Base-by-base conservation (phyloP, 2,329 filamentous ascomycete species). In the Nemania sp. region DNA sequence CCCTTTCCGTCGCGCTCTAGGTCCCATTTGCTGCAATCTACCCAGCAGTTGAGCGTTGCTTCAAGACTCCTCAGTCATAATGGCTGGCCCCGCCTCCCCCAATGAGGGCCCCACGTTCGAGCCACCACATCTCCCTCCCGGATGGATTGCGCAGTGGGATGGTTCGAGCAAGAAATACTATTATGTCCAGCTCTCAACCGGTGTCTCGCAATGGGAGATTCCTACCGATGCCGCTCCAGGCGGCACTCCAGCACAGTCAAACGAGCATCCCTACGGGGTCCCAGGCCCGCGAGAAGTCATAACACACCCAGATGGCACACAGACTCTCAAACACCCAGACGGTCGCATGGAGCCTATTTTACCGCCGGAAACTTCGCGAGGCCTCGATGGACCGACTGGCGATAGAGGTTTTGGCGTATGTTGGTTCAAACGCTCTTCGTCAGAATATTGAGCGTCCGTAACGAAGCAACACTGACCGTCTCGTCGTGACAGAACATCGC, bases 111-210 rank as follows among this genome's bases (percentile, higher is more conserved):
- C 84, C 67, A 83, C 82, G 70, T 85, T 80, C 67, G 69, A 71
- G 58, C 87, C 87, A 65, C 87, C 87, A 49, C 77, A 79, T 48
- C 80, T 89, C 54, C 87, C 87, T 51, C 76, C 84, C 12, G 87
- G 87, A 69, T 89, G 87, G 87, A 89, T 88, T 70, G 85, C 86
- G 60, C 87, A 89, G 76, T 89, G 87, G 87, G 87, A 89, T 71
- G 83, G 81, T 64, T 72, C 80, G 58, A 85, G 81, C 73, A 83
- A 80, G 73, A 88, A 88, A 73, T 89, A 89, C 73, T 89, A 89
- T 74, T 89, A 85, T 73, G 88, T 91, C 52, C 87, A 90, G 74
- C 83, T 91, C 56, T 87, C 86, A 54, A 90, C 88, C 7, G 88
- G 88, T 49, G 80, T 85, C 39, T 90, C 88, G 64, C 88, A 90